Base-by-base conservation (phyloP, 192 early-diverging fungal genomes). In the Backusella parvicylindrica region DNA sequence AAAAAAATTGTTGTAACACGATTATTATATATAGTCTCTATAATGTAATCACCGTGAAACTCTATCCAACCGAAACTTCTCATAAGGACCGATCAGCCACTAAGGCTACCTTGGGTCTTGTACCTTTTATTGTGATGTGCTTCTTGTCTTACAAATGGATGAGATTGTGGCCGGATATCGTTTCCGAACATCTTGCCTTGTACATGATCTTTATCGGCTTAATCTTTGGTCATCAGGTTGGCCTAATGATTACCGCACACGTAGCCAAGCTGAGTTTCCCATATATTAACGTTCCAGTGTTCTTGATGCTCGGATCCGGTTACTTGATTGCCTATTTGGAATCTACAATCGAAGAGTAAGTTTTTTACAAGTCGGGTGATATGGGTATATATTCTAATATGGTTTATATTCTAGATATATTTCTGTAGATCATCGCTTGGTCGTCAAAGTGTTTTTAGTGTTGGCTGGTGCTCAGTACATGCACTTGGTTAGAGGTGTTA, bases 231-330 rank as follows among this genome's bases (percentile, higher is more conserved):
- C 91, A 93, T 78, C 92, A 91, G 37, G 94, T 95, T 49, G 92
- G 93, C 21, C 84, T 88, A 49, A 94, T 97, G 76, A 95, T 97
- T 79, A 87, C 93, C 18, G 93, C 94, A 35, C 95, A 97, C 72
- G 92, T 95, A 31, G 88, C 90, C n/a, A 90, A 94, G 30, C 88
- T 91, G 53, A 87, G 90, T 18, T 97, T 95, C 86, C 95, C 95
- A 2, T 86, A 88, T 70, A 83, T 89, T 68, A 91, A 94, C 77
- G 37, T 72, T 6, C 75, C 75, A 64, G 81, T 91, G 47, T 84
- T 85, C 74, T 83, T 89, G 30, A 88, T 91, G n/a, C 78, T 93
- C 30, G 70, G 88, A 63, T 70, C 90, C 50, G 92, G 92, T 31
- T 85, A 84, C 35, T 76, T 84, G 7, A 90, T 92, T 67, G 88